Evolutionary conservation across 352 stramenopile genomes (phyloP).

Genomic region (Globisporangium spinosum): DNA sequence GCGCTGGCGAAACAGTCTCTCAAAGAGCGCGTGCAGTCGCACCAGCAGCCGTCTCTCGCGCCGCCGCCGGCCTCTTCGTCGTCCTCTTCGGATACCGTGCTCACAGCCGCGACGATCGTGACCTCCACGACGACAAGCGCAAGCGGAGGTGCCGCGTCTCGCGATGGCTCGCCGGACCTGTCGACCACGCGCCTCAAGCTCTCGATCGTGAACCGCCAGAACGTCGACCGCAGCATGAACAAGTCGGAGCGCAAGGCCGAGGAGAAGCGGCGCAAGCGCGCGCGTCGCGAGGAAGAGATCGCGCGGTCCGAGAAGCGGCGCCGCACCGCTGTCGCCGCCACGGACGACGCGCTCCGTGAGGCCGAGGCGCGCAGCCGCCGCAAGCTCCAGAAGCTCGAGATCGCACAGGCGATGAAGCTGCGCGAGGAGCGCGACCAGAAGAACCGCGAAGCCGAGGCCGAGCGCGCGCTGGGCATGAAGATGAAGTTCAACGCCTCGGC

Average conservation of each 20-base stretch:
- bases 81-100: neutral
- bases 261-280: slow-evolving; percentile 76
- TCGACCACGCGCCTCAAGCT: slow-evolving; percentile 58
- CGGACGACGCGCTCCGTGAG: slow-evolving; percentile 76
- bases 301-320: slow-evolving; percentile 68
- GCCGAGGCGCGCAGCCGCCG: slow-evolving; percentile 70
- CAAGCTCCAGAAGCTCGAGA: slow-evolving; percentile 64
- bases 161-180: slow-evolving; percentile 23
- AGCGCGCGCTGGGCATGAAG: slow-evolving; percentile 35
- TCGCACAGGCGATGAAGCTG: slow-evolving; percentile 51
- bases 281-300: slow-evolving; percentile 73
- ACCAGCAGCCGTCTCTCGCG: neutral
- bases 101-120: slow-evolving; percentile 13
- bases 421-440: slow-evolving; percentile 63
- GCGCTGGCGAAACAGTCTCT: neutral
- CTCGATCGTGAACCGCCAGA: slow-evolving; percentile 61
- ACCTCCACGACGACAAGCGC: neutral
- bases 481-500: slow-evolving; percentile 61
- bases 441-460: slow-evolving; percentile 41
- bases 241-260: slow-evolving; percentile 85
- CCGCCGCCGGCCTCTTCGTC: neutral
- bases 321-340: slow-evolving; percentile 71
- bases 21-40: neutral
- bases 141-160: neutral
- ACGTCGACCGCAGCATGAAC: slow-evolving; percentile 72